A percentile compares a stretch with the other conserved stretches of the same genome.
phyloP scores from a whole-genome alignment of 176 grass and related monocot species.

The Stipa capillata region DNA sequence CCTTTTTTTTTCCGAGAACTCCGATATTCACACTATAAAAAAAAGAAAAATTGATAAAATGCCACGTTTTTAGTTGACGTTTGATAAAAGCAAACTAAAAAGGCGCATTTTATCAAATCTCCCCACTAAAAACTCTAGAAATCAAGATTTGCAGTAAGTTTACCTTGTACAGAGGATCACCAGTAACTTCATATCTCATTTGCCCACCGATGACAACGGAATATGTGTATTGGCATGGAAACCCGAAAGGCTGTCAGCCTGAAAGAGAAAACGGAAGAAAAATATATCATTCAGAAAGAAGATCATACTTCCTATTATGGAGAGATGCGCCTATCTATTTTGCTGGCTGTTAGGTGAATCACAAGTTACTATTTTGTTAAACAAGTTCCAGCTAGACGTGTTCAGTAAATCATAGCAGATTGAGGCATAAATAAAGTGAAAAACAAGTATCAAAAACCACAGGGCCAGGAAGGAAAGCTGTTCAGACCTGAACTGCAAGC shows the following conservation, averaged over 20 bases:
- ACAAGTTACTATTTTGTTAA: not conserved
- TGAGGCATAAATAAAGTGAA: not conserved
- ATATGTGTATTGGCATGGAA: conserved; percentile 89
- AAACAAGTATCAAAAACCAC: not conserved
- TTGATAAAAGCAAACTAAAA: too few relatives aligned
- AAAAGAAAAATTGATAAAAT: too few relatives aligned
- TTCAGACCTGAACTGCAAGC: conserved; percentile 75
- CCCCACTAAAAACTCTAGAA: too few relatives aligned
- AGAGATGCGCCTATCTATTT: not conserved
- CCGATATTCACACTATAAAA: too few relatives aligned
- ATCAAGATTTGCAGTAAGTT: conserved; percentile 4
- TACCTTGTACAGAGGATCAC: conserved; percentile 76
- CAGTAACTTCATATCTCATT: conserved; percentile 72
- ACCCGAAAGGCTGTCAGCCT: conserved; percentile 67
- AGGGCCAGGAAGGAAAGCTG: not conserved
- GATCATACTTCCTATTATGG: not conserved
- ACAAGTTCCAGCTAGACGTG: not conserved
- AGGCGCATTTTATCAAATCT: too few relatives aligned
- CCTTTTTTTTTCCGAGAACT: too few relatives aligned
- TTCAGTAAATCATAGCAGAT: not conserved
- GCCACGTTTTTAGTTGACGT: too few relatives aligned
- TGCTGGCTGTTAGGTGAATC: not conserved
- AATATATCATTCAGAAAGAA: not conserved
- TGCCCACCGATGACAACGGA: conserved; percentile 55
- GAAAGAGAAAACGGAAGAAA: not conserved